Percentiles rank a stretch among this genome's conserved stretches.
Evolutionary conservation across 768 basidiomycete species (phyloP).

Genomic region (Auriscalpium microsporum): DNA sequence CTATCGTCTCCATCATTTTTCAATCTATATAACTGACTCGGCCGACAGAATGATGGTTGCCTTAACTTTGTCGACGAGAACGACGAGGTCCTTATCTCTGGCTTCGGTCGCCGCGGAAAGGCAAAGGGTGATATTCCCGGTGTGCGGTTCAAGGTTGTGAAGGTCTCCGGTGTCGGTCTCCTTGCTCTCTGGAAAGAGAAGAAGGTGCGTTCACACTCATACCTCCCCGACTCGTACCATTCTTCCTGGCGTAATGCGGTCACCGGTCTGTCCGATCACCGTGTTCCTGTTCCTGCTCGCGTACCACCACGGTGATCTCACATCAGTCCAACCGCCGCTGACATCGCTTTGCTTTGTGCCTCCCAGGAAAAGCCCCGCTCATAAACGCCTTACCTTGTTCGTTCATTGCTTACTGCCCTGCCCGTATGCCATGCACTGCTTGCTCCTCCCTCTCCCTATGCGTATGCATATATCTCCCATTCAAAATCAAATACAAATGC

Average conservation of each 20-base stretch:
- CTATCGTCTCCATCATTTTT: too few species aligned
- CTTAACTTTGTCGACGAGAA: conserved; percentile 99
- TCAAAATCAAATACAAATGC: too few species aligned
- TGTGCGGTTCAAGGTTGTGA: conserved; percentile 99
- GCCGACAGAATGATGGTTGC: conserved; percentile 82
- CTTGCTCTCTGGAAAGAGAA: conserved; percentile 99
- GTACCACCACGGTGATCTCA: neutral
- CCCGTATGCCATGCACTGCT: conserved; percentile 5
- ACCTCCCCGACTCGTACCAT: too few species aligned
- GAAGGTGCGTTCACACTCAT: conserved; percentile 53
- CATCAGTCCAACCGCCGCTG: neutral
- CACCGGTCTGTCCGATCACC: too few species aligned
- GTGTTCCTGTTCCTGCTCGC: neutral
- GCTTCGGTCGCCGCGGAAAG: conserved; percentile 99
- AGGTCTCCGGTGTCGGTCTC: conserved; percentile 98
- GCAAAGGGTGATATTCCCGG: conserved; percentile 99
- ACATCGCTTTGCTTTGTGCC: neutral
- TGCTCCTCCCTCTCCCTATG: neutral
- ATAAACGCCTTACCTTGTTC: conserved; percentile 16
- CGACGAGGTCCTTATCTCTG: conserved; percentile 98
- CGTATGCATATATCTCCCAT: too few species aligned
- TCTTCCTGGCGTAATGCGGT: too few species aligned
- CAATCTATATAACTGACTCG: neutral
- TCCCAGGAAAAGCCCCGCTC: conserved; percentile 31
- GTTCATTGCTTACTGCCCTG: neutral